Evolutionary conservation across 1,284 basidiomycete species (phyloP).

Genomic region (Marasmius tenuissimus): DNA sequence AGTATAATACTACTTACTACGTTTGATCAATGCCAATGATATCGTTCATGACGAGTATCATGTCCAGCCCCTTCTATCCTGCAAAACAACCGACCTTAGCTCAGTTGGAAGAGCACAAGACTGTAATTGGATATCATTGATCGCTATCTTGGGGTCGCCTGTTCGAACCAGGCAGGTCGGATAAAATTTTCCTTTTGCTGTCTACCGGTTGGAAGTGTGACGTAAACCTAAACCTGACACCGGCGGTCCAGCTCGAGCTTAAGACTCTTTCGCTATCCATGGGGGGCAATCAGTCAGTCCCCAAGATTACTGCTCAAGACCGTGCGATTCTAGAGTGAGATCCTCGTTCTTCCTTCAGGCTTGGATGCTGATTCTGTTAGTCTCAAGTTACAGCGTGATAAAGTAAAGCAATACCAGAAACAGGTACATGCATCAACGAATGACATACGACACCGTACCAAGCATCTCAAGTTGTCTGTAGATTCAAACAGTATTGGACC

Average conservation of each 20-base stretch:
- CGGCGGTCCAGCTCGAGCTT: too few relatives aligned
- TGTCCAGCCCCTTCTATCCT: too few relatives aligned
- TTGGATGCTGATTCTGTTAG: slow-evolving; percentile 34
- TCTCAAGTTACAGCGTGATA: slow-evolving; percentile 94
- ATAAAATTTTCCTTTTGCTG: too few relatives aligned
- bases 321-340: slow-evolving; percentile 91
- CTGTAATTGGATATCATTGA: slow-evolving; percentile 30
- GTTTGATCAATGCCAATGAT: too few relatives aligned
- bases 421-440: slow-evolving; percentile 53
- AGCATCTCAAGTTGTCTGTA: slow-evolving; percentile 30
- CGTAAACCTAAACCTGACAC: background rate
- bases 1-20: too few relatives aligned
- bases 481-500: slow-evolving; percentile 86
- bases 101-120: slow-evolving; percentile 47
- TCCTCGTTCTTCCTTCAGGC: background rate
- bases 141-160: too few relatives aligned
- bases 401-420: slow-evolving; percentile 93
- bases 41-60: too few relatives aligned
- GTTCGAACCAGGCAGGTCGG: too few relatives aligned
- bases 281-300: slow-evolving; percentile 76
- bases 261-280: slow-evolving; percentile 31
- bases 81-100: slow-evolving; percentile 33
- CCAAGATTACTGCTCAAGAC: slow-evolving; percentile 93
- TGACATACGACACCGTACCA: slow-evolving; percentile 18
- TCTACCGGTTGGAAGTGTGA: too few relatives aligned